Percentiles rank a stretch among this genome's conserved stretches.
Conservation (phyloP, 2,329 filamentous ascomycete species). For the Sarocladium strictum region DNA sequence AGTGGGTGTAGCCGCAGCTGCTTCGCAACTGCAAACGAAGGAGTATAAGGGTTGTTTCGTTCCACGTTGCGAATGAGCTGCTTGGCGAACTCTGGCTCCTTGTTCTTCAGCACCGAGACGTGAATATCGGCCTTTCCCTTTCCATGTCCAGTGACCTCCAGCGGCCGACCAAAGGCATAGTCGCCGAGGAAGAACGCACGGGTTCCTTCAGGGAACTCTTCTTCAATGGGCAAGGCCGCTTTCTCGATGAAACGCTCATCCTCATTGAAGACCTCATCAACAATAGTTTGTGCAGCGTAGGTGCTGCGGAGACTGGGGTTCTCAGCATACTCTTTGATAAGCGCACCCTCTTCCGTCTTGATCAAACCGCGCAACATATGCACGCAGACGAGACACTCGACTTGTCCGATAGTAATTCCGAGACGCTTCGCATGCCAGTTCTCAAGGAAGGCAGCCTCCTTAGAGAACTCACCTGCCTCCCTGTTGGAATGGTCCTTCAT, state of each 20-base stretch:
- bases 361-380: conserved; percentile 87
- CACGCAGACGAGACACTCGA: conserved; percentile 86
- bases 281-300: conserved; percentile 85
- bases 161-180: conserved; percentile 82
- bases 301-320: conserved; percentile 82
- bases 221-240: conserved; percentile 77
- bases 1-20: conserved; percentile 77
- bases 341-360: conserved; percentile 86
- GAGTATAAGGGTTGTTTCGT: conserved; percentile 67
- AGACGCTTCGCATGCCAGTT: conserved; percentile 84
- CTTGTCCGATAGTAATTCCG: conserved; percentile 76
- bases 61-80: conserved; percentile 67
- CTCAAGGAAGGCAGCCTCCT: conserved; percentile 78
- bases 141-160: conserved; percentile 73
- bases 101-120: conserved; percentile 65
- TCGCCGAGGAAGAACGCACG: conserved; percentile 92
- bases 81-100: conserved; percentile 76
- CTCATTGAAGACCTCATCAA: conserved; percentile 83
- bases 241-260: conserved; percentile 92
- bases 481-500: conserved; percentile 65
- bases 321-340: conserved; percentile 85
- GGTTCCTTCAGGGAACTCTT: conserved; percentile 82
- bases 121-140: conserved; percentile 72
- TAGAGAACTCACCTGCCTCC: conserved; percentile 78
- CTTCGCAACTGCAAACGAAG: conserved; percentile 83